These are phyloP conservation scores for Thelephora terrestris DNA, from an alignment of 1,284 basidiomycete genomes.

Conservation along the genomic window DNA sequence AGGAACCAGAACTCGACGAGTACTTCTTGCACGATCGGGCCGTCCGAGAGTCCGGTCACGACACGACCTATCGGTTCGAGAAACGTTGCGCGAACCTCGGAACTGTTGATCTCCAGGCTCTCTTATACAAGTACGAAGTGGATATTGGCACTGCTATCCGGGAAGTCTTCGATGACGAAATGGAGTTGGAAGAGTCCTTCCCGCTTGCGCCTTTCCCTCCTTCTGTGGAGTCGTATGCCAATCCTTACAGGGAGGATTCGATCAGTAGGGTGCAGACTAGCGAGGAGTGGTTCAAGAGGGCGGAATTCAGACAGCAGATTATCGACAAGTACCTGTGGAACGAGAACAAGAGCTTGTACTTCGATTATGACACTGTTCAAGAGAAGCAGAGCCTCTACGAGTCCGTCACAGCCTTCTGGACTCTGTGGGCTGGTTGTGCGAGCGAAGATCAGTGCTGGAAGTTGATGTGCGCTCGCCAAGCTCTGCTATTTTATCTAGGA, in stretches of 20 bases:
- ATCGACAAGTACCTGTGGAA: slow-evolving; percentile 98
- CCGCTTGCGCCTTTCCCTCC: slow-evolving; percentile 86
- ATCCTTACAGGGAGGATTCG: slow-evolving; percentile 51
- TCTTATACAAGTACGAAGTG: slow-evolving; percentile 89
- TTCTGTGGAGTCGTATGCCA: slow-evolving; percentile 66
- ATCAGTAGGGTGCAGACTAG: slow-evolving; percentile 56
- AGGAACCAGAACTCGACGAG: slow-evolving; percentile 88
- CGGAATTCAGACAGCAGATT: slow-evolving; percentile 69
- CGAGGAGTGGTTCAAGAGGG: slow-evolving; percentile 86
- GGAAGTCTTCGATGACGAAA: slow-evolving; percentile 87
- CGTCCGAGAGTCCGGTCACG: slow-evolving; percentile 92
- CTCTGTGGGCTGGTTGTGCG: slow-evolving; percentile 95
- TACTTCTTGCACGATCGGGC: slow-evolving; percentile 97
- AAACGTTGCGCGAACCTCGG: slow-evolving; percentile 93
- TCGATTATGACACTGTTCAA: slow-evolving; percentile 90
- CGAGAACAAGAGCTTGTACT: slow-evolving; percentile 89
- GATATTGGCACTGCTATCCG: slow-evolving; percentile 91
- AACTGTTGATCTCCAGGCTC: slow-evolving; percentile 90
- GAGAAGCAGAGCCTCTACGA: slow-evolving; percentile 92
- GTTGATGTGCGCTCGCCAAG: slow-evolving; percentile 60
- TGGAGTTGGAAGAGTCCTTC: slow-evolving; percentile 91
- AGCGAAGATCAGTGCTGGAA: slow-evolving; percentile 91
- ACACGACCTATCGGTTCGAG: slow-evolving; percentile 96
- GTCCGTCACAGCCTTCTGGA: slow-evolving; percentile 92
- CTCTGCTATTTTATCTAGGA: slow-evolving; percentile 4